Percentiles rank a stretch among this genome's conserved stretches.
Evolutionary conservation across 306 rosid species (phyloP).

Genomic region (Cajanus cajan): DNA sequence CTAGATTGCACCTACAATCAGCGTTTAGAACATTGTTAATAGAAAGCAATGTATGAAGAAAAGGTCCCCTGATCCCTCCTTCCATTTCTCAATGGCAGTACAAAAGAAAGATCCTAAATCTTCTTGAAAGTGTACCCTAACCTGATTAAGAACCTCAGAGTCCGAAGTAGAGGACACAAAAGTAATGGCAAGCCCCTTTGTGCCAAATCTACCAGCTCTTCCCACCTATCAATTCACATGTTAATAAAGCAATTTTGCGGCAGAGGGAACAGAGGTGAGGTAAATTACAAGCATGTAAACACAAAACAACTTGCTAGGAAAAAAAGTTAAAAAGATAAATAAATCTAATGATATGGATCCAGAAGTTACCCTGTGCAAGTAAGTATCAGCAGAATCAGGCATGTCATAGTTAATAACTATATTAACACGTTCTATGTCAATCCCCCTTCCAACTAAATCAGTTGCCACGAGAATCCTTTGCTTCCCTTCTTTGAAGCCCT

Average conservation of each 20-base stretch:
- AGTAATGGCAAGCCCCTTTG: slow-evolving; percentile 96
- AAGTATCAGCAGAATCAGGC: slow-evolving; percentile 77
- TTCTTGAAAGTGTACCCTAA: not conserved
- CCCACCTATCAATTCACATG: slow-evolving; percentile 61
- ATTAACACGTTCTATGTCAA: slow-evolving; percentile 83
- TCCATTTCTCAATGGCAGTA: not conserved
- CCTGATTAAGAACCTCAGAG: slow-evolving; percentile 72
- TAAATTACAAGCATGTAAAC: not conserved
- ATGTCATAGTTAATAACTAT: slow-evolving; percentile 81
- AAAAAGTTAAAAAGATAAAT: not conserved
- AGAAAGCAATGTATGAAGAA: not conserved
- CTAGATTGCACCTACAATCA: slow-evolving; percentile 84
- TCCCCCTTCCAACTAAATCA: slow-evolving; percentile 81
- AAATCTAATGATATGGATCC: not conserved
- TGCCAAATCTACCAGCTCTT: slow-evolving; percentile 96
- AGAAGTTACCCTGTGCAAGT: slow-evolving; percentile 65
- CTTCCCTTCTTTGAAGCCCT: slow-evolving; percentile 77
- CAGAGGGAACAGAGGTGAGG: not conserved
- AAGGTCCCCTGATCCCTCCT: not conserved
- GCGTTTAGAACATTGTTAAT: slow-evolving; percentile 43
- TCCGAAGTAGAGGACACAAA: slow-evolving; percentile 84
- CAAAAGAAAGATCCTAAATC: not conserved
- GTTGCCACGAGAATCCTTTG: slow-evolving; percentile 83
- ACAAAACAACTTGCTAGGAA: not conserved
- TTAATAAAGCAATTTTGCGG: not conserved